phyloP scores from a whole-genome alignment of 805 yeast species.

The Nematodospora valgi region DNA sequence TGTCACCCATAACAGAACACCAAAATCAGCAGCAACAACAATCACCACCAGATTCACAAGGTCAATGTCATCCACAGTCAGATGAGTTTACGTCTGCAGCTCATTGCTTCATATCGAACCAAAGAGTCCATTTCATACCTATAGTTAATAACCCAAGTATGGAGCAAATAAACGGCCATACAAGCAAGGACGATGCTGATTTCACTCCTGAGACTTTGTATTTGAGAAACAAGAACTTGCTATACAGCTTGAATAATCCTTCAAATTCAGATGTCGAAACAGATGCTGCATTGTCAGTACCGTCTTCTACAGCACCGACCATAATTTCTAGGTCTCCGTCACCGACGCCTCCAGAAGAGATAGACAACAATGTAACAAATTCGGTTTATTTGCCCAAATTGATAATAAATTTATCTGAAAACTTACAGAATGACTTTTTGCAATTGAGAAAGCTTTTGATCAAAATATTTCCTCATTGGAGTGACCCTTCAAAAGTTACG shows the following conservation, averaged over 20 bases:
- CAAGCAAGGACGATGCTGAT: slow-evolving; percentile 9
- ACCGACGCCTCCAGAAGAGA: slow-evolving; percentile 5
- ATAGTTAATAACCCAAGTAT: slow-evolving; percentile 13
- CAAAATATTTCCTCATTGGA: slow-evolving; percentile 45
- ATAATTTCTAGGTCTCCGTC: slow-evolving; percentile 4
- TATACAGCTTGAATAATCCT: slow-evolving; percentile 36
- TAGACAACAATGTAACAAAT: slow-evolving; percentile 19
- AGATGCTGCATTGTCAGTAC: neutral
- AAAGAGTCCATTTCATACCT: slow-evolving; percentile 25
- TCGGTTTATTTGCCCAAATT: slow-evolving; percentile 47
- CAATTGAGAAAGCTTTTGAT: slow-evolving; percentile 38
- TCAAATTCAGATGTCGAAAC: slow-evolving; percentile 30
- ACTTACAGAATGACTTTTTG: slow-evolving; percentile 27
- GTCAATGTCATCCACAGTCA: neutral
- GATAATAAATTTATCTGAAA: slow-evolving; percentile 36
- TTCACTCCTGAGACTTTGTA: slow-evolving; percentile 13
- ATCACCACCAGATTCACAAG: neutral
- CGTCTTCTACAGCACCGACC: neutral
- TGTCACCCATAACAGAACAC: too few relatives aligned
- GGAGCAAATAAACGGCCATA: too few relatives aligned
- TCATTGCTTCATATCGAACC: slow-evolving; percentile 27
- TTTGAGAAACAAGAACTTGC: slow-evolving; percentile 25
- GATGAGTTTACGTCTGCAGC: slow-evolving; percentile 19
- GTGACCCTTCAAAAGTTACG: slow-evolving; percentile 20
- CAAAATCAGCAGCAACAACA: too few relatives aligned